Evolutionary conservation across 805 yeast genomes (phyloP), one percentile per base, ranked within the genome.

Genomic region (Blastobotrys americana): DNA sequence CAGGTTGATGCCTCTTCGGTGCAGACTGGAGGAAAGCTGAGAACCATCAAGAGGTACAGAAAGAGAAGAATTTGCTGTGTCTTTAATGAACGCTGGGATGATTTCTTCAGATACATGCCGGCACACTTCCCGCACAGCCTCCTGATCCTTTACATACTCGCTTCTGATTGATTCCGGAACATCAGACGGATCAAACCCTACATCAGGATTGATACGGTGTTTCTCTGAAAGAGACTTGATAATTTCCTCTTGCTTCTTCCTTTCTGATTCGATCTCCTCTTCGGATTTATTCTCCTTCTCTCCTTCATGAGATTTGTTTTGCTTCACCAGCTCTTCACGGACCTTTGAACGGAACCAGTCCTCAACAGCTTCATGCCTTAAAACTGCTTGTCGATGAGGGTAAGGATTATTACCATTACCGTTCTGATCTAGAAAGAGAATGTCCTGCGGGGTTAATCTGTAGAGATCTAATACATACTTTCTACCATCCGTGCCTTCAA

Each of bases 341-440:
- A 83, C 73, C 58, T 81, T 77, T 47, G 77, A 64, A 58, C 76
- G 76, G 82, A 93, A 86, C 96, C 96, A 90, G 55, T 80, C 85
- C 54, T 81, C 90, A 39, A 90, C 78, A 15, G 96, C 93, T 66
- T 90, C 97, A 52, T 79, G 80, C 67, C 97, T 80, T 37, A 90
- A 58, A 20, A 84, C 74, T 10, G 84, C 72, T 64, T 87, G 85
- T 51, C 77, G 76, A 59, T 87, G 96, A 15, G 96, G 96, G 60
- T 88, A 89, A 3, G 68, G 64, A 31, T 58, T 57, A 15, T 46
- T 52, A 13, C 65, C 63, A 50, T 70, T 73, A 53, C 52, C 76
- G 59, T 79, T 57, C n/a, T 68, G 64, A 46, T 82, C 89, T 44
- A 77, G 73, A 58, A 89, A 89, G 47, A 73, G 77, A 46, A 88